Percentiles rank a stretch among this genome's conserved stretches.
phyloP scores from a whole-genome alignment of 495 filamentous ascomycete species.

The Aspergillus affinis region DNA sequence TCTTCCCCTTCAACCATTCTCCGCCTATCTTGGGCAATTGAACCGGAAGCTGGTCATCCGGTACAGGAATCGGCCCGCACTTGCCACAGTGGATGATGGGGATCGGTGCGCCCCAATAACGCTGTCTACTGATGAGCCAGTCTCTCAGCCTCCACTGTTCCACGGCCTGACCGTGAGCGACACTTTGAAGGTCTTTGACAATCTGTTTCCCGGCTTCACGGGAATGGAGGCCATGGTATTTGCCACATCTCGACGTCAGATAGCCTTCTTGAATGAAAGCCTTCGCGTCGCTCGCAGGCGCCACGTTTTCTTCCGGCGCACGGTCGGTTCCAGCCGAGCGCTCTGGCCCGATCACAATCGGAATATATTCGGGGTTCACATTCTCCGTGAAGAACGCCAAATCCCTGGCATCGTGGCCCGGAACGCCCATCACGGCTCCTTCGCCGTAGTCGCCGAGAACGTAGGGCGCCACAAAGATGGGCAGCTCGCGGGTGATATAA shows the following conservation, averaged over 20 bases:
- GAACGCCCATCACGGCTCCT: slow-evolving; percentile 90
- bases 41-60: slow-evolving; percentile 72
- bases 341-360: slow-evolving; percentile 45
- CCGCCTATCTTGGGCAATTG: slow-evolving; percentile 67
- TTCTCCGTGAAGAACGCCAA: slow-evolving; percentile 78
- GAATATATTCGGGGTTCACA: slow-evolving; percentile 49
- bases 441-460: slow-evolving; percentile 87
- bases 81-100: slow-evolving; percentile 79
- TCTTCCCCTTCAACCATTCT: slow-evolving; percentile 65
- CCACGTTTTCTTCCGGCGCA: slow-evolving; percentile 34
- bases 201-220: slow-evolving; percentile 61
- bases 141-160: slow-evolving; percentile 79
- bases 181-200: slow-evolving; percentile 50
- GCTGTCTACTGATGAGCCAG: slow-evolving; percentile 84
- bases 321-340: slow-evolving; percentile 29
- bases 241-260: slow-evolving; percentile 43
- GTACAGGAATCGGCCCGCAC: slow-evolving; percentile 80
- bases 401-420: slow-evolving; percentile 77
- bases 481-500: slow-evolving; percentile 55
- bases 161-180: slow-evolving; percentile 53
- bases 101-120: slow-evolving; percentile 90
- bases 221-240: slow-evolving; percentile 56
- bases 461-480: slow-evolving; percentile 80
- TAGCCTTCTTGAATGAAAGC: slow-evolving; percentile 48
- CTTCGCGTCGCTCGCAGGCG: slow-evolving; percentile 37